Conservation (phyloP, 1,284 basidiomycete genomes). For the Agroathelia rolfsii region DNA sequence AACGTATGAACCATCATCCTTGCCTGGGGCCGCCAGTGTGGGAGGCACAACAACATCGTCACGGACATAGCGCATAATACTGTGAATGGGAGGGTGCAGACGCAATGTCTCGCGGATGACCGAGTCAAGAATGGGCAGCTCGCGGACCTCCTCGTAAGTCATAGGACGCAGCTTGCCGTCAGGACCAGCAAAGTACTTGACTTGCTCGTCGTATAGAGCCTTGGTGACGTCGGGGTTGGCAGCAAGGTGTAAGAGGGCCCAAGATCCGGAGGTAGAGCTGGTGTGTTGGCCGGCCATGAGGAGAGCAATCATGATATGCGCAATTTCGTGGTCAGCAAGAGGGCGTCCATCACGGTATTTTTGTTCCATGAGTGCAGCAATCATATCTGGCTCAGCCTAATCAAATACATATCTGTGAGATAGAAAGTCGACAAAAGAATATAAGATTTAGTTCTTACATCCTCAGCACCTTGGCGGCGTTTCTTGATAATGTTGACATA, state of each 20-base stretch:
- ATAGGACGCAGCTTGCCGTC: slow-evolving; percentile 77
- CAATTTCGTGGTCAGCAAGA: slow-evolving; percentile 85
- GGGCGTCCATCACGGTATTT: slow-evolving; percentile 78
- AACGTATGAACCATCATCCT: slow-evolving; percentile 66
- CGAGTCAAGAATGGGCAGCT: slow-evolving; percentile 79
- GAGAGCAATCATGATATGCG: slow-evolving; percentile 93
- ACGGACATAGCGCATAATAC: slow-evolving; percentile 84
- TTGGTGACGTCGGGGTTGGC: slow-evolving; percentile 66
- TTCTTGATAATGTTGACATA: slow-evolving; percentile 84
- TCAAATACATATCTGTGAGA: slow-evolving; percentile 6
- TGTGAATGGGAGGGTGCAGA: slow-evolving; percentile 89
- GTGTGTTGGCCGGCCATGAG: slow-evolving; percentile 99
- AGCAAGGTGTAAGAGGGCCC: slow-evolving; percentile 91
- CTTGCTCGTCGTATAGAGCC: slow-evolving; percentile 83
- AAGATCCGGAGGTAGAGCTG: slow-evolving; percentile 83
- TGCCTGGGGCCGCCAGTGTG: slow-evolving; percentile 63
- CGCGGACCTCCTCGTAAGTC: slow-evolving; percentile 81
- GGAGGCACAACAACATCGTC: slow-evolving; percentile 78
- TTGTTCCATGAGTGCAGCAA: slow-evolving; percentile 79
- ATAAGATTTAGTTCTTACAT: slow-evolving; percentile 26
- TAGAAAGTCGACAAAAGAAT: slow-evolving; percentile 1
- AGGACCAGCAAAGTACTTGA: slow-evolving; percentile 70
- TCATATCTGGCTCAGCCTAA: slow-evolving; percentile 84
- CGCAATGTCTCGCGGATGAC: slow-evolving; percentile 91
- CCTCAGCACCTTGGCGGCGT: slow-evolving; percentile 48